Evolutionary conservation across 108 stramenopile species (phyloP).

Genomic region (Pseudonitzschia multiseries): DNA sequence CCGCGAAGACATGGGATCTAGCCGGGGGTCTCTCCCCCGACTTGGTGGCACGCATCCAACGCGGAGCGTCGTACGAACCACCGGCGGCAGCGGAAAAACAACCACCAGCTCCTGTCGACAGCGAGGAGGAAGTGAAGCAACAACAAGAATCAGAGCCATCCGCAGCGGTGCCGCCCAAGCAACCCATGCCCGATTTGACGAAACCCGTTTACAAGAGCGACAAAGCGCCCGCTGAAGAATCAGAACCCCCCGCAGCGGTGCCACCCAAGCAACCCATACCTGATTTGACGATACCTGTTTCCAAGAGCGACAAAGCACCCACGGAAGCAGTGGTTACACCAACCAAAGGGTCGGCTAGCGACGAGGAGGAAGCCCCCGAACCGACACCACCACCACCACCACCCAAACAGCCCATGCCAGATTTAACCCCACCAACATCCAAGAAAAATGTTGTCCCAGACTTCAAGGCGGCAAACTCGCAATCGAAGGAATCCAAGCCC

Average conservation of each 20-base stretch:
- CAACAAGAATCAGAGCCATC: neutral
- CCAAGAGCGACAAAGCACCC: too few species aligned
- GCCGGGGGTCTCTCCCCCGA: neutral
- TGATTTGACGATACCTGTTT: too few species aligned
- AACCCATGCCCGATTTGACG: neutral
- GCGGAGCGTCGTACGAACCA: neutral
- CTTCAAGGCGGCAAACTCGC: neutral
- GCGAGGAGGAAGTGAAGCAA: neutral
- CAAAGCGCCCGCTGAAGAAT: too few species aligned
- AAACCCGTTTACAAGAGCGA: too few species aligned
- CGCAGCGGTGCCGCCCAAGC: neutral
- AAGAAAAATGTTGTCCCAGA: neutral
- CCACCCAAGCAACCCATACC: neutral
- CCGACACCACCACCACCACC: too few species aligned
- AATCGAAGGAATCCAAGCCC: neutral
- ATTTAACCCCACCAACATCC: neutral
- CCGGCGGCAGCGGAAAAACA: neutral
- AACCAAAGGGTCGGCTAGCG: too few species aligned
- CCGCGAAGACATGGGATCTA: neutral
- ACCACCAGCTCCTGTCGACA: neutral
- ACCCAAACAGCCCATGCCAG: too few species aligned
- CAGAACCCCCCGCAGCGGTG: neutral
- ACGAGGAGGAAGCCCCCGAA: too few species aligned
- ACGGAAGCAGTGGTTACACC: too few species aligned
- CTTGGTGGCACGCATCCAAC: neutral